Base-by-base conservation (phyloP, 1,284 basidiomycete genomes). In the Apiotrichum akiyoshidainum region DNA sequence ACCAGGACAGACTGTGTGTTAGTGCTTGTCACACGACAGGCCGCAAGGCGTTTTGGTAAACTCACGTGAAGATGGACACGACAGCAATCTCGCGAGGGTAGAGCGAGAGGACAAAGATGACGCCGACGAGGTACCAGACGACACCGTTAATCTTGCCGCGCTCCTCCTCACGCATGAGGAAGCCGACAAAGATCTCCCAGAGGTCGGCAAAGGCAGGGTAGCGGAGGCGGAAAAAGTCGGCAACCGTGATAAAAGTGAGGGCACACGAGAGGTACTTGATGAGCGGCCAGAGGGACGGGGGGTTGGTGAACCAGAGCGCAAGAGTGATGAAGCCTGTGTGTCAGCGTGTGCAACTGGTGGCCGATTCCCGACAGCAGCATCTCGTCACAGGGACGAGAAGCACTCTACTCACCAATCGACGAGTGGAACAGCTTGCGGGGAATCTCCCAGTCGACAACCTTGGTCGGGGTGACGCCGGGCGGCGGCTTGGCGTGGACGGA, bases 81-180 rank as follows among this genome's bases (percentile, higher is more conserved):
- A 89, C 86, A 26, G 92, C 92, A 40, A 97, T 83, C 69, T 96
- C 93, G 54, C 88, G 81, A 0, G 93, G 92, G 68, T 91, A 90
- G 60, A 88, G 79, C 1, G 84, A 79, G 21, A 99, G 83, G 35
- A 87, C 89, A 70, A 87, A 85, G 63, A 93, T 85, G 66, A 92
- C 92, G 19, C 95, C 95, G 34, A 95, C 78, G 54, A 98, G 87
- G 75, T 98, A 99, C 90, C 92, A 98, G 47, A 97, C 86, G 34
- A 95, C 92, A 5, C 95, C 95, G 70, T 93, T 93, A 16, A 86
- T 83, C 46, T 83, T 80, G 55, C 87, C 87, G 80, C 88, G 89
- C 80, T 97, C 94, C 65, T 86, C 87, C 66, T 94, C 91, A 17
- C 93, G 85, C 95, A 99, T 98, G 56, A 99, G 83, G 71, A 90